Evolutionary conservation across 2,329 filamentous ascomycete genomes (phyloP).

Genomic region (Cryphonectria parasitica): DNA sequence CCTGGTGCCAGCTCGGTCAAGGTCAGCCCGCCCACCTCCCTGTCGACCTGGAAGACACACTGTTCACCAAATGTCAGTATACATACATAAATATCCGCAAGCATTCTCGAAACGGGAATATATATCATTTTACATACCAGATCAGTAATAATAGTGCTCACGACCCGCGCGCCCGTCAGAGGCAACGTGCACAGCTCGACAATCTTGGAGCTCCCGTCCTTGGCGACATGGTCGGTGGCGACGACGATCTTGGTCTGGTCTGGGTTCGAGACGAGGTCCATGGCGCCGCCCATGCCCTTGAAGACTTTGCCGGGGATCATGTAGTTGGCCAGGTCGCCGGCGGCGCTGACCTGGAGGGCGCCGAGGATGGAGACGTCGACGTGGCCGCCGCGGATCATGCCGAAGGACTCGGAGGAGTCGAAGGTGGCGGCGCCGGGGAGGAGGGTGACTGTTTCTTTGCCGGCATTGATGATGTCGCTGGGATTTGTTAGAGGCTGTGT

Average conservation of each 20-base stretch:
- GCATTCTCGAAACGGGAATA: too few relatives aligned
- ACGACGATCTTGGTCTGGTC: constrained; percentile 74
- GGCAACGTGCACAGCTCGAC: constrained; percentile 67
- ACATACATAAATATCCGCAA: background rate
- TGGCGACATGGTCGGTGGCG: constrained; percentile 70
- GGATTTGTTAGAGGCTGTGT: too few relatives aligned
- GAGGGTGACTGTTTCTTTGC: constrained; percentile 85
- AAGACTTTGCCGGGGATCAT: constrained; percentile 88
- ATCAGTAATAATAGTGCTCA: constrained; percentile 75
- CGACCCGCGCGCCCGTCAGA: constrained; percentile 67
- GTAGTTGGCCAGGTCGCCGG: constrained; percentile 83
- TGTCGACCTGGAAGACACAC: constrained; percentile 73
- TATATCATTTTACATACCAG: constrained; percentile 54
- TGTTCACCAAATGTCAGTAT: constrained; percentile 35
- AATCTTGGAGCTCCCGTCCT: constrained; percentile 69
- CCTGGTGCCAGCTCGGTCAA: constrained; percentile 73
- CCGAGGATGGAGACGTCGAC: constrained; percentile 85
- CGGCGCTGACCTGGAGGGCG: constrained; percentile 77
- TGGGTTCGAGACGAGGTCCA: constrained; percentile 74
- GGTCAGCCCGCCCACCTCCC: constrained; percentile 63
- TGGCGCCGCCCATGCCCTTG: constrained; percentile 84
- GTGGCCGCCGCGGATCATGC: constrained; percentile 84
- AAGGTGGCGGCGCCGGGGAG: constrained; percentile 77
- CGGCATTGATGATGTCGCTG: constrained; percentile 79
- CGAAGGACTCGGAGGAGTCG: constrained; percentile 80